Evolutionary conservation across 345 rosid species (phyloP).

Genomic region (Salix udensis): DNA sequence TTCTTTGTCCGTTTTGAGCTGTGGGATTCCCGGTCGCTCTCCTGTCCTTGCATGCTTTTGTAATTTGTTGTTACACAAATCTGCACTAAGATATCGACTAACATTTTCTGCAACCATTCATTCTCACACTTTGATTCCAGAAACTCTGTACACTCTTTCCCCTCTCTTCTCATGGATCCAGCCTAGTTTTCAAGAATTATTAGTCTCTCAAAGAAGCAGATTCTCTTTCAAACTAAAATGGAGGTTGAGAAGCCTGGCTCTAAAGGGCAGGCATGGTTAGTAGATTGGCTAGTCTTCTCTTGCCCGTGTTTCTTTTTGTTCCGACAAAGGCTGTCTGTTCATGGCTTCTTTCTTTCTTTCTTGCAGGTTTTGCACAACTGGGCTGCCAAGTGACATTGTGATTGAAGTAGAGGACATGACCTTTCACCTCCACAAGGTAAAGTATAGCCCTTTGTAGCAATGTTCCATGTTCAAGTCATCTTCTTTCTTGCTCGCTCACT

Average conservation of each 20-base stretch:
- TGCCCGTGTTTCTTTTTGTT: not conserved
- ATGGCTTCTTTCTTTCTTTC: not conserved
- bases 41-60: not conserved
- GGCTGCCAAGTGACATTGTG: slow-evolving; percentile 84
- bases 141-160: not conserved
- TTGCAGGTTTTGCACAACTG: slow-evolving; percentile 87
- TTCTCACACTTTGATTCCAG: not conserved
- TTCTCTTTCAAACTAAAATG: slow-evolving; percentile 29
- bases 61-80: not conserved
- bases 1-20: slow-evolving; percentile 40
- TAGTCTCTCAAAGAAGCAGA: not conserved
- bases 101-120: not conserved
- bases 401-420: slow-evolving; percentile 83
- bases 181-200: slow-evolving; percentile 4
- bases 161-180: slow-evolving; percentile 22
- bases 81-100: not conserved
- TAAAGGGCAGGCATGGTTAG: slow-evolving; percentile 93
- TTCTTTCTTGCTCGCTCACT: not conserved
- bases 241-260: slow-evolving; percentile 61
- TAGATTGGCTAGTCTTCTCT: not conserved
- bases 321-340: not conserved
- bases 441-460: slow-evolving; percentile 9
- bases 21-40: slow-evolving; percentile 37
- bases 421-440: slow-evolving; percentile 90
- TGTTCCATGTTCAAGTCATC: not conserved